phyloP scores from a whole-genome alignment of 208 protist genomes.

The Strigomonas culicis region DNA sequence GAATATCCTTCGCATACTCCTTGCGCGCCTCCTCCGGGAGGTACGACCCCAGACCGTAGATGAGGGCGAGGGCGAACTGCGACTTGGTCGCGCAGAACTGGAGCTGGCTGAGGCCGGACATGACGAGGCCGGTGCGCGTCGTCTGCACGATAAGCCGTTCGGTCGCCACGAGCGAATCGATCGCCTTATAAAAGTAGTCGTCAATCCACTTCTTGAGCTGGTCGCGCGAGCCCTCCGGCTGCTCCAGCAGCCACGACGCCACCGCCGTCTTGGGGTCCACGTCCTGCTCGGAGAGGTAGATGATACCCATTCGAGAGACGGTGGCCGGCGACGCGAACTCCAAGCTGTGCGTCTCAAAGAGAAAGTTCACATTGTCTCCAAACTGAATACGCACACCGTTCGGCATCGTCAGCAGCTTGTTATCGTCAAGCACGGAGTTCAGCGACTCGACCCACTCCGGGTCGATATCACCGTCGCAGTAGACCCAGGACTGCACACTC shows the following conservation, averaged over 20 bases:
- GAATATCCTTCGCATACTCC: conserved; percentile 91
- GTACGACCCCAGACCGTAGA: conserved; percentile 95
- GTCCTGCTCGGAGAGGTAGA: conserved; percentile 97
- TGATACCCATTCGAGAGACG: conserved; percentile 98
- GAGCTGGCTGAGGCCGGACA: conserved; percentile 93
- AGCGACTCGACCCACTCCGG: conserved; percentile 99
- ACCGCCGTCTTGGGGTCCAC: conserved; percentile 92
- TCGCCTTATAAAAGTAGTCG: conserved; percentile 92
- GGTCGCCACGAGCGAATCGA: conserved; percentile 79
- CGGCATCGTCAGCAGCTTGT: conserved; percentile 96
- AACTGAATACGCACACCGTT: conserved; percentile 98
- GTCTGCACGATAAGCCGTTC: conserved; percentile 86
- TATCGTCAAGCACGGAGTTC: conserved; percentile 99
- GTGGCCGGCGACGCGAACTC: conserved; percentile 97
- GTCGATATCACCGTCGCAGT: conserved; percentile 99
- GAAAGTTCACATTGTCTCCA: conserved; percentile 98
- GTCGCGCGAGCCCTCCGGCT: conserved; percentile 64
- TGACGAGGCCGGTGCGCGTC: conserved; percentile 91
- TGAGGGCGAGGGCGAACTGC: conserved; percentile 89
- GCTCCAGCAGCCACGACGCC: conserved; percentile 87
- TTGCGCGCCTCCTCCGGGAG: conserved; percentile 67
- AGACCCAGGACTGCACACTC: conserved; percentile 92
- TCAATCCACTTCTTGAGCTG: conserved; percentile 87
- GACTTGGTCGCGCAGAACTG: conserved; percentile 71
- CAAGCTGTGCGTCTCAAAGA: conserved; percentile 98